Evolutionary conservation across 495 filamentous ascomycete species (phyloP), one percentile per base, ranked within the genome.

Genomic region (Xylona heveae): DNA sequence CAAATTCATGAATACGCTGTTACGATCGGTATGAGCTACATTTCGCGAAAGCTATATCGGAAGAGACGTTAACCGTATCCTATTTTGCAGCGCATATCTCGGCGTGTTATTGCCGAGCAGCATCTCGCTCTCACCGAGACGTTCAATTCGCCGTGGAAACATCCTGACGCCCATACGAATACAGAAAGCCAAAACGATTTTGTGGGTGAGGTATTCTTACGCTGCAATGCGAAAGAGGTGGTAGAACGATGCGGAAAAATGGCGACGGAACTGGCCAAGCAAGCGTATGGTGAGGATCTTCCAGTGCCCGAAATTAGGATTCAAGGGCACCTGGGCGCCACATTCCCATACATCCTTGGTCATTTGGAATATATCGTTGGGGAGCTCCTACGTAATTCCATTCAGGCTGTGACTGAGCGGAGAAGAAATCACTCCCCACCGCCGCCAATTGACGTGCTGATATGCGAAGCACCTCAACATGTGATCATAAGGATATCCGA

Each of bases 281-380:
- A 73, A 36, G 76, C 70, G 21, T 81, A 85, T 39, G 76, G 75
- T 1, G 56, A 71, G 4, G 58, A 69, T 30, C 54, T 64, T 4
- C 52, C 61, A 19, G 63, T 99, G 1, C 88, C 88, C 10, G 67
- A 78, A 35, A 78, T 99, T 49, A 63, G 58, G n/a, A 63, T 99
- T 30, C 64, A 77, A 40, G 88, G 88, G 6, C 83, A 95, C 44
- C 54, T 84, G 4, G 69, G 79, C 5, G 82, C 81, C 0, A 92
- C 74, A 6, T 95, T 99, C 47, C 90, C 90, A 2, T 99, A 93
- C 39, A 95, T 95, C 37, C 66, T 90, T 13, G 85, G 75, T 42
- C 90, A 95, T 47, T 61, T 99, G 30, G 82, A 99, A 54, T 99
- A 95, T 47, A 94, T 95, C 43, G 67, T 95, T 35, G 83, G 88